Evolutionary conservation across 2,329 filamentous ascomycete species (phyloP), one percentile per base, ranked within the genome.

Genomic region (Penicillium sp.): DNA sequence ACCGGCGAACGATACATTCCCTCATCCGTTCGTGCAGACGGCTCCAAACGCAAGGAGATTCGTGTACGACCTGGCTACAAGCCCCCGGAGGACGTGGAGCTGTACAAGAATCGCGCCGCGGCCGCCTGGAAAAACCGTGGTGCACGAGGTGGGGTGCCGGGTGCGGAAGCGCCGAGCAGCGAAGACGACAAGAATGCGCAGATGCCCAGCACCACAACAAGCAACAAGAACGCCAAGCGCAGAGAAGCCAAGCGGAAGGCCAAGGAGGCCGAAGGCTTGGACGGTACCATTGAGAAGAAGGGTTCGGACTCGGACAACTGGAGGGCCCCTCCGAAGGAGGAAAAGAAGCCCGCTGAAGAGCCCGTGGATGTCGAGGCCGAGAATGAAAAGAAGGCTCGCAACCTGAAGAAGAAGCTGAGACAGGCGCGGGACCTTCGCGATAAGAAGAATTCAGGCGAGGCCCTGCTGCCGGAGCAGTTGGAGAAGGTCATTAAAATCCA

Each of bases 401-500:
- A 90, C 65, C 76, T 97, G 40, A 89, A 87, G 70, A 99, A 99
- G 80, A 99, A 97, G 74, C 77, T 99, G 54, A 89, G 92, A 65
- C 94, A 99, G 71, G 92, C 94, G 4, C 88, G 86, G 62, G 94
- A 97, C 2, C 79, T 99, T 48, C 88, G 90, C 69, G 87, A 86
- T 64, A 96, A 96, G 80, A 95, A 95, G 72, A 89, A 95, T 22
- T 86, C 85, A 50, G 94, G 94, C 18, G 88, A 90, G 68, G 80
- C 83, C 4, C 75, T 99, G 54, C 79, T 97, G 24, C 92, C 92
- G 0, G 94, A 99, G 75, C 94, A 99, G 75, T 87, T 97, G 58
- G 91, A 92, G 63, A 99, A 99, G 76, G 90, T 99, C 49, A 95
- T 96, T 70, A 95, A 94, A 74, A 96, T 99, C 69, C 90, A 90